Conservation (phyloP, 306 rosid genomes). For the Cucumis sativus region DNA sequence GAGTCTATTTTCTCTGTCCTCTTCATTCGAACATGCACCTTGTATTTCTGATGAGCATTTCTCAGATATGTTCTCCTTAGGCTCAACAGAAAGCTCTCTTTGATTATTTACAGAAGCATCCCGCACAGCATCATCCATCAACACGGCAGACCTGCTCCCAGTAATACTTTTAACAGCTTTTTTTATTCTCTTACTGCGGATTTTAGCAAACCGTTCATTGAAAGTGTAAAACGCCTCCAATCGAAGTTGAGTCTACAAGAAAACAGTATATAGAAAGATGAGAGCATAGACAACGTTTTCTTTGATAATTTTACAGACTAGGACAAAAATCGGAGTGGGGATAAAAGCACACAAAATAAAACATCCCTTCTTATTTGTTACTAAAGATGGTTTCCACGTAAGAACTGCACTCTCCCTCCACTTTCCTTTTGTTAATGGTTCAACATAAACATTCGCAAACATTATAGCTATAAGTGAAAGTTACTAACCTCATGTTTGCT, state of each 20-base stretch:
- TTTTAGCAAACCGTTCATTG: slow-evolving; percentile 83
- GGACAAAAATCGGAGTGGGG: background rate
- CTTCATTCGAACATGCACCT: slow-evolving; percentile 15
- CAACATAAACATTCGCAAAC: background rate
- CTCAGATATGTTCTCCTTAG: slow-evolving; percentile 26
- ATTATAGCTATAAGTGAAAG: background rate
- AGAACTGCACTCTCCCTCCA: background rate
- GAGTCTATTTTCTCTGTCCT: slow-evolving; percentile 19
- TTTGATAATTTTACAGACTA: background rate
- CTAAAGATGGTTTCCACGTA: background rate
- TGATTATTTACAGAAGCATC: slow-evolving; percentile 23
- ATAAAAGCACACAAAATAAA: background rate
- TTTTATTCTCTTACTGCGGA: slow-evolving; percentile 83
- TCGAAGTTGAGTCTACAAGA: slow-evolving; percentile 76
- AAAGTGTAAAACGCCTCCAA: slow-evolving; percentile 88
- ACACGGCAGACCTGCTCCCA: slow-evolving; percentile 38
- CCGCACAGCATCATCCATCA: slow-evolving; percentile 27
- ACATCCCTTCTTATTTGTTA: background rate
- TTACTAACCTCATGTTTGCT: slow-evolving; percentile 60
- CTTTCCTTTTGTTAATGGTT: background rate
- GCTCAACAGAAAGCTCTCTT: slow-evolving; percentile 19
- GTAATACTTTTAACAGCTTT: slow-evolving; percentile 80
- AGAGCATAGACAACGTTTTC: slow-evolving; percentile 14
- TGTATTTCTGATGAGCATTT: slow-evolving; percentile 15
- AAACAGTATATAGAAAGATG: slow-evolving; percentile 10